phyloP scores from a whole-genome alignment of 148 eudicot species.

The Vaccinium corymbosum region DNA sequence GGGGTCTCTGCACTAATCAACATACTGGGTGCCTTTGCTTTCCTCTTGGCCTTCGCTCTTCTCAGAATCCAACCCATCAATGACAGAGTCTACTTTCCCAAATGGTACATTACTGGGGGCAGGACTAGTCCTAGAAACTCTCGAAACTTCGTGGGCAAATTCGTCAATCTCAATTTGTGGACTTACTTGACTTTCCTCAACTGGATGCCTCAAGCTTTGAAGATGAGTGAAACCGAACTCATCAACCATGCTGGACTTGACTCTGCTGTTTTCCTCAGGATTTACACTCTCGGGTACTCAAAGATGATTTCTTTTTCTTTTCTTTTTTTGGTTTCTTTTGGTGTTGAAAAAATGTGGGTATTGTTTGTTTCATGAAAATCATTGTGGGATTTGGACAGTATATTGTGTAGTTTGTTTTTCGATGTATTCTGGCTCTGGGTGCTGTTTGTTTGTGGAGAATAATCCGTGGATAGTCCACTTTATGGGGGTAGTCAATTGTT shows the following conservation, averaged over 20 bases:
- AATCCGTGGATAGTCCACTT: neutral
- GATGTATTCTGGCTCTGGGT: neutral
- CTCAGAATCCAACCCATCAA: conserved; percentile 90
- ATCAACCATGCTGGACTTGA: conserved; percentile 94
- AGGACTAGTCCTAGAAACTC: conserved; percentile 47
- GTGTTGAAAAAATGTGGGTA: neutral
- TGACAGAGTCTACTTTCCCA: conserved; percentile 93
- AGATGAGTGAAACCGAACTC: conserved; percentile 64
- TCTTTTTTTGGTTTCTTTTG: neutral
- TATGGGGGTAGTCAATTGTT: neutral
- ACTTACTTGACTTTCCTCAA: conserved; percentile 82
- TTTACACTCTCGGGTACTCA: conserved; percentile 77
- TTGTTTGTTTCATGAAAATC: neutral
- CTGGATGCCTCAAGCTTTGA: conserved; percentile 96
- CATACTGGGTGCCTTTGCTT: conserved; percentile 67
- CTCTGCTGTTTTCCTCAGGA: conserved; percentile 90
- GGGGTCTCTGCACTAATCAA: conserved; percentile 90
- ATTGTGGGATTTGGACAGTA: neutral
- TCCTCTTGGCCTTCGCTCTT: conserved; percentile 82
- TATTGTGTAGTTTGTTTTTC: neutral
- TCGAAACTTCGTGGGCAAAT: conserved; percentile 66
- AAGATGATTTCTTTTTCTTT: neutral
- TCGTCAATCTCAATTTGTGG: conserved; percentile 65
- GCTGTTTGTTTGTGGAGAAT: neutral
- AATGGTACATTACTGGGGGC: conserved; percentile 71